Conservation (phyloP, 2,329 filamentous ascomycete species). For the Apiospora saccharicola region DNA sequence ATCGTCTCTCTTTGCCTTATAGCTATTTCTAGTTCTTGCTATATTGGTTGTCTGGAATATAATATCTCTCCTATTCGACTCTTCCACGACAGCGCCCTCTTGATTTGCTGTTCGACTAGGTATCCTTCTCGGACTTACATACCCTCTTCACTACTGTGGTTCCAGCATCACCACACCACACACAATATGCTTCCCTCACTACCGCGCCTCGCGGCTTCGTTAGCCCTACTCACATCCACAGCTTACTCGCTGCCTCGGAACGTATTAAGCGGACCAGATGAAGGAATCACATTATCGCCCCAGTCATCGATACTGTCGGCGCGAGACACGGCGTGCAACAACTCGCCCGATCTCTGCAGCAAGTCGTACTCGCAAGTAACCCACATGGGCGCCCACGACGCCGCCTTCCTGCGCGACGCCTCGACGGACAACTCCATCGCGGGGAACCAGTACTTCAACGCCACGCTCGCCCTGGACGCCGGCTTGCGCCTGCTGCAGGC, state of each 20-base stretch:
- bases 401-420: conserved; percentile 72
- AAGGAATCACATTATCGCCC: background rate
- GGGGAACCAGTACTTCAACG: conserved; percentile 79
- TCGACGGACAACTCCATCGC: conserved; percentile 67
- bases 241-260: conserved; percentile 33
- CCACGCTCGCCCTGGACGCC: conserved; percentile 72
- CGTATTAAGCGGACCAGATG: conserved; percentile 8
- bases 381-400: conserved; percentile 79
- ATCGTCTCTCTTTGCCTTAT: background rate
- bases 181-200: conserved; percentile 39
- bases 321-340: conserved; percentile 70
- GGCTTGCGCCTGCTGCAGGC: conserved; percentile 76
- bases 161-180: conserved; percentile 3
- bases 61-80: background rate
- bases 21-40: background rate
- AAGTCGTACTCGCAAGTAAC: conserved; percentile 79
- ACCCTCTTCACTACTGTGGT: background rate
- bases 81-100: background rate
- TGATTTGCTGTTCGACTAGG: conserved; percentile 22
- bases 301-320: background rate
- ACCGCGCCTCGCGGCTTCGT: conserved; percentile 35
- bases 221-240: conserved; percentile 36
- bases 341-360: conserved; percentile 76
- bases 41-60: background rate
- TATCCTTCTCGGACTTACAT: background rate